phyloP scores from a whole-genome alignment of 139 green algal species.

The Yamagishiella unicocca region DNA sequence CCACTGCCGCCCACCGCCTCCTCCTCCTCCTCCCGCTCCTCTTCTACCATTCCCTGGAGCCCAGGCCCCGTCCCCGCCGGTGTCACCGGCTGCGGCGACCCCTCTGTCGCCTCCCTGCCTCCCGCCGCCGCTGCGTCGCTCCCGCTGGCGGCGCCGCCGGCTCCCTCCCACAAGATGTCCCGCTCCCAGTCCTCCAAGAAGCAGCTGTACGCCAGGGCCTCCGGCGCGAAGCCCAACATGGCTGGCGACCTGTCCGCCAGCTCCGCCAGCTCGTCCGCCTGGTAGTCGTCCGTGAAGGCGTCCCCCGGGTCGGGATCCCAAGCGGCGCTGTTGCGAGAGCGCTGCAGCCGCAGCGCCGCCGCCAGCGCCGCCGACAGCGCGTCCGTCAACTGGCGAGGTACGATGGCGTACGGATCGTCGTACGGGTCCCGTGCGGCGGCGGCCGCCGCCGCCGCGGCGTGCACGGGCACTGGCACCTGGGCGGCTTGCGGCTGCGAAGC shows the following conservation, averaged over 20 bases:
- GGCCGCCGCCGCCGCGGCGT: neutral
- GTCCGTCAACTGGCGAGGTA: neutral
- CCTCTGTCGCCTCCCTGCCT: neutral
- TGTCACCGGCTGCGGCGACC: conserved; percentile 7
- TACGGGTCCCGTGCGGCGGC: neutral
- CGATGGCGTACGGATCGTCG: conserved; percentile 24
- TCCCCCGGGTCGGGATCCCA: conserved; percentile 18
- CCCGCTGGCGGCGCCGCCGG: neutral
- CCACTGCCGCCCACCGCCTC: neutral
- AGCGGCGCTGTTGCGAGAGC: neutral
- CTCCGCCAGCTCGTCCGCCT: conserved; percentile 19
- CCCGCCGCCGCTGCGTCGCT: neutral
- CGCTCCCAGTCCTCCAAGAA: conserved; percentile 27
- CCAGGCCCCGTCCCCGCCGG: neutral
- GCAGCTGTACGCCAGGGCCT: conserved; percentile 11
- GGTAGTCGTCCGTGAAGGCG: conserved; percentile 1
- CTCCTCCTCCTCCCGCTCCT: conserved; percentile 19
- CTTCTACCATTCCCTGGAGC: neutral
- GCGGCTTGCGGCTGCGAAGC: neutral
- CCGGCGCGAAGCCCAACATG: conserved; percentile 28
- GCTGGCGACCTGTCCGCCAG: neutral
- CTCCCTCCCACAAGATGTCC: conserved; percentile 23
- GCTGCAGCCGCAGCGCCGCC: conserved; percentile 19
- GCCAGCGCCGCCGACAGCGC: conserved; percentile 29
- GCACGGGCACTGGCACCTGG: neutral